These are phyloP conservation scores for Cynara cardunculus DNA, from an alignment of 129 eudicot species.

Conservation along the genomic window DNA sequence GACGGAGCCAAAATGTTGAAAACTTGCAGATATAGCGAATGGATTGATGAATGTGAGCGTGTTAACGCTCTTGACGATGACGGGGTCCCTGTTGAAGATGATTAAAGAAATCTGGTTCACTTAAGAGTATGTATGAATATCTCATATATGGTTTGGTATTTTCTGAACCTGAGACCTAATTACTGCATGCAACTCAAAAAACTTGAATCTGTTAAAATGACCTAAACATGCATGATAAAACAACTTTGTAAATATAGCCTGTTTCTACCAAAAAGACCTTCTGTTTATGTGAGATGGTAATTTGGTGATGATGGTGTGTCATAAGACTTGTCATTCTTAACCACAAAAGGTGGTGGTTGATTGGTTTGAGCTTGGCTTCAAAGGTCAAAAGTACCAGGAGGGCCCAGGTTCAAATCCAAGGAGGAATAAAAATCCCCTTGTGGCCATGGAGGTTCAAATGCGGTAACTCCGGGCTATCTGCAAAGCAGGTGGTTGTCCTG, in stretches of 20 bases:
- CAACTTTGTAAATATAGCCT: constrained; percentile 23
- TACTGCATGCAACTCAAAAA: constrained; percentile 10
- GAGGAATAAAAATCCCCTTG: too few species aligned
- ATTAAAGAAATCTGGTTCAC: constrained; percentile 16
- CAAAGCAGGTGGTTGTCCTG: too few species aligned
- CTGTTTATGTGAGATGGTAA: background rate
- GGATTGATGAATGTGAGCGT: constrained; percentile 97
- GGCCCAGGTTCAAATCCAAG: too few species aligned
- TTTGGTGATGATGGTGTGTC: background rate
- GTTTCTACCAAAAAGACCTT: background rate
- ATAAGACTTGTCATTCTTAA: too few species aligned
- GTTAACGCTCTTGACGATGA: constrained; percentile 85
- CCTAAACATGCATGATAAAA: constrained; percentile 14
- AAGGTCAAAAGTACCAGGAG: too few species aligned
- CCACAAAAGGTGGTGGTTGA: too few species aligned
- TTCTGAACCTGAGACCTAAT: constrained; percentile 20
- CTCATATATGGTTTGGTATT: constrained; percentile 17
- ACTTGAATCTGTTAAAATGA: constrained; percentile 8
- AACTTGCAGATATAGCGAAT: constrained; percentile 80
- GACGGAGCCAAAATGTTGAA: constrained; percentile 2
- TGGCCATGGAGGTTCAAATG: too few species aligned
- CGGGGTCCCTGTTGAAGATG: constrained; percentile 49
- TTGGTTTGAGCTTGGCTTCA: too few species aligned
- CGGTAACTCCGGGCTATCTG: too few species aligned
- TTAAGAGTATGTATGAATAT: background rate